Conservation (phyloP, 2,329 filamentous ascomycete species). For the Talaromyces sp. region DNA sequence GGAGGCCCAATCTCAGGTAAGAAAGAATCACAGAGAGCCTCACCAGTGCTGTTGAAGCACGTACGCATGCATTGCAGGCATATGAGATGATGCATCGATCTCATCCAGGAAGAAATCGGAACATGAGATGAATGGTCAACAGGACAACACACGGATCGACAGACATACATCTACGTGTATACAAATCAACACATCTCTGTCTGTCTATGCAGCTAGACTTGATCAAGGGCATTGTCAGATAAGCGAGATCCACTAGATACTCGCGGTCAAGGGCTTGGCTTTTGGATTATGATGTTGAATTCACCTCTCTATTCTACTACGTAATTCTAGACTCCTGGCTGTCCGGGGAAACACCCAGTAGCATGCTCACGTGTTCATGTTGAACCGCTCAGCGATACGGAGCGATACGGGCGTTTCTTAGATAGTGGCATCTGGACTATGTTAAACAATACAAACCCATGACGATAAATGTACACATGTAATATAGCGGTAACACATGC, state of each 20-base stretch:
- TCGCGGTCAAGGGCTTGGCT: conserved; percentile 14
- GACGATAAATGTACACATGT: neutral
- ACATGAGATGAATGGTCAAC: neutral
- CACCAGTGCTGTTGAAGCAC: neutral
- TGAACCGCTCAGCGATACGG: neutral
- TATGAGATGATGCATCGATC: neutral
- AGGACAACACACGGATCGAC: conserved; percentile 1
- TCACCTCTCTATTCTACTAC: neutral
- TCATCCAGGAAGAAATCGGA: conserved; percentile 12
- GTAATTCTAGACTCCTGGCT: neutral
- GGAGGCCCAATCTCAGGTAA: neutral
- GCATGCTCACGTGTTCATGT: neutral
- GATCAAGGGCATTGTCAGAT: neutral
- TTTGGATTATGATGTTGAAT: neutral
- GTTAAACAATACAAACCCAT: neutral
- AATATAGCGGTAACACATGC: neutral
- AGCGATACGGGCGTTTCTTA: neutral
- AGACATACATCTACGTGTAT: neutral
- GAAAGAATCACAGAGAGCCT: neutral
- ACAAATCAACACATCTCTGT: neutral
- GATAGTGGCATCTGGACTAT: neutral
- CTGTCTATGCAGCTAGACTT: neutral
- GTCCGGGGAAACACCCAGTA: neutral
- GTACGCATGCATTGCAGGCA: neutral
- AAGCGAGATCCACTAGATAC: conserved; percentile 7